Base-by-base conservation (phyloP, 2,329 filamentous ascomycete genomes). In the Mycosphaerelloides madeirae region DNA sequence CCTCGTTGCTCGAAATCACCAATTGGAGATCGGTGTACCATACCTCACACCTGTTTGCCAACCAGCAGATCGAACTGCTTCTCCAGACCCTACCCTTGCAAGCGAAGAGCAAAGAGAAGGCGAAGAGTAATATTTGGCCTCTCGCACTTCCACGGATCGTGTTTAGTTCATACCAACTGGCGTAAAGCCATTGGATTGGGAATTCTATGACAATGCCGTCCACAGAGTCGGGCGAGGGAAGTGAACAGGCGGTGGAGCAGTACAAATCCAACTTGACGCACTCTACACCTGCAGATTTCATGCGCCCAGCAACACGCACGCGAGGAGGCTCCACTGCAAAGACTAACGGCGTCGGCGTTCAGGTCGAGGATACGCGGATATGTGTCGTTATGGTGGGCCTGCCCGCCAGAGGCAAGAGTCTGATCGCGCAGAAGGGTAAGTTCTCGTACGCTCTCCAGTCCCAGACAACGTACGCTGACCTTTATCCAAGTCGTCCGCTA, bases 341-440 rank as follows among this genome's bases (percentile, higher is more conserved):
- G 58, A 70, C 72, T 71, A 76, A 75, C 66, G 82, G 84, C 56
- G 72, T 80, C 59, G 85, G 84, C 62, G 78, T 90, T 54, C 85
- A 95, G 87, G 87, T 86, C 60, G 91, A 97, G 75, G 89, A 96
- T 69, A 91, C 87, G 49, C 87, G 87, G 68, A 94, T 98, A 73
- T 97, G 91, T 68, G 90, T 98, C 54, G 89, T 98, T 60, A 97
- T 98, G 93, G 93, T 98, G 49, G 93, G 93, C 56, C 77, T 98
- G 65, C 93, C 93, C 43, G 93, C 93, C 50, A 79, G 93, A 58
- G 93, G 93, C 63, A 98, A 98, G 78, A 95, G 88, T 73, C 81
- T 95, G 68, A 97, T 98, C 65, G 91, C 93, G 57, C 89, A 95
- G 63, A 96, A 96, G 55, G 59, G 61, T 63, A 56, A 16, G 49